These are phyloP conservation scores for Phylloporus sp. DNA, from an alignment of 1,284 basidiomycete genomes.

Conservation along the genomic window DNA sequence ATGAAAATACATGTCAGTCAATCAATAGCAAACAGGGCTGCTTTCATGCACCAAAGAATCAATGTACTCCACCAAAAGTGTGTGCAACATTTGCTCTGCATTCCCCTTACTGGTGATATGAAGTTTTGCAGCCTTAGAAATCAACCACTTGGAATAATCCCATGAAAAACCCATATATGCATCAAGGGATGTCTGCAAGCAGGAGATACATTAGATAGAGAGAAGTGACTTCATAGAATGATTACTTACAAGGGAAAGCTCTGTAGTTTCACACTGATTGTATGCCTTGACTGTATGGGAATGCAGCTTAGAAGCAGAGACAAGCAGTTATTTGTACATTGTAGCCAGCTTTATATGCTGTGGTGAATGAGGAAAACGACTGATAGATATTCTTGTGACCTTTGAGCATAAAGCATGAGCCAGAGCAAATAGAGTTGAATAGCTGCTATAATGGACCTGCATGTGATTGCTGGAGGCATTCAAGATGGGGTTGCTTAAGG, in stretches of 20 bases:
- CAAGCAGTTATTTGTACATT: constrained; percentile 77
- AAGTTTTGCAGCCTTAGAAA: constrained; percentile 68
- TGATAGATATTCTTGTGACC: constrained; percentile 80
- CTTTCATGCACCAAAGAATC: constrained; percentile 52
- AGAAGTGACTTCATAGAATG: background rate
- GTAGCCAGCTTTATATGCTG: constrained; percentile 70
- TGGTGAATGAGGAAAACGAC: constrained; percentile 87
- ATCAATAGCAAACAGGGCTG: background rate
- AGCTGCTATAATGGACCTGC: constrained; percentile 50
- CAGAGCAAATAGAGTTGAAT: background rate
- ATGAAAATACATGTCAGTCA: constrained; percentile 3
- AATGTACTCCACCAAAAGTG: constrained; percentile 71
- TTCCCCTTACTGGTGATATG: constrained; percentile 53
- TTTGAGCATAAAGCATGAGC: constrained; percentile 30
- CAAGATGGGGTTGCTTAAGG: constrained; percentile 53
- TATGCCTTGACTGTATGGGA: constrained; percentile 62
- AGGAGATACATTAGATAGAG: constrained; percentile 1
- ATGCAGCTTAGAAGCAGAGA: constrained; percentile 75
- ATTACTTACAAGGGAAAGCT: constrained; percentile 55
- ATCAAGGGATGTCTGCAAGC: constrained; percentile 52
- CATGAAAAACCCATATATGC: constrained; percentile 63
- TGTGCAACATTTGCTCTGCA: constrained; percentile 59
- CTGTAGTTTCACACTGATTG: constrained; percentile 63
- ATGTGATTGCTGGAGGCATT: constrained; percentile 71
- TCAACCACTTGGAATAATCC: constrained; percentile 80